Base-by-base conservation (phyloP, 768 basidiomycete species). In the Chalciporus chontae region DNA sequence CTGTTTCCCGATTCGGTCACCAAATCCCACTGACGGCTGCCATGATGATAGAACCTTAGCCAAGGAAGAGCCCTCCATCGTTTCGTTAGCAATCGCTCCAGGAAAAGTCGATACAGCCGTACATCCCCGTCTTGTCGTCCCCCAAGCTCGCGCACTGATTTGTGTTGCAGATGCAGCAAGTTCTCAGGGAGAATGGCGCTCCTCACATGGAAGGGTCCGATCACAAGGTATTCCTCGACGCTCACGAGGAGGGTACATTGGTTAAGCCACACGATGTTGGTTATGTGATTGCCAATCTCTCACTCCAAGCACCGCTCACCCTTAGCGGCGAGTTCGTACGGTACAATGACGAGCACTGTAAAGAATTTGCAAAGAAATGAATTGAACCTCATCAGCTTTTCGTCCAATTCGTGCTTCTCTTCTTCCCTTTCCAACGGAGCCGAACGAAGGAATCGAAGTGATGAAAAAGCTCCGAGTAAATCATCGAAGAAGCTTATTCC, bases 31-130 rank as follows among this genome's bases (percentile, higher is more conserved):
- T 31, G 38, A 50, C 55, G 48, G 65, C 41, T 15, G 32, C 17
- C 18, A 9, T 6, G 40, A 11, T 40, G 42, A 37, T 47, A 92
- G 93, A 67, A 95, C 92, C 0, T 71, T 95, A 17, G 88, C 84
- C 15, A 79, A 79, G 57, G 94, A 96, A 65, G 93, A 96, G 65
- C 80, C 81, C n/a, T 72, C 75, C 29, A 71, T 96, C 32, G 74
- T 78, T 8, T 81, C 83, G 3, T 77, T 94, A 27, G 87, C 94
- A 14, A 58, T 96, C 3, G 80, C 93, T 4, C 94, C 94, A 0
- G 94, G 94, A 13, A 84, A 85, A 69, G 91, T 96, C 23, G 84
- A 94, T 53, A 94, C 92, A 8, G 71, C 69, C 23, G 92, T 90
- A 65, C 56, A 79, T 76, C 40, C 32, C 38, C 15, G 31, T 10